Base-by-base conservation (phyloP, 805 yeast genomes). In the Kazachstania africana region DNA sequence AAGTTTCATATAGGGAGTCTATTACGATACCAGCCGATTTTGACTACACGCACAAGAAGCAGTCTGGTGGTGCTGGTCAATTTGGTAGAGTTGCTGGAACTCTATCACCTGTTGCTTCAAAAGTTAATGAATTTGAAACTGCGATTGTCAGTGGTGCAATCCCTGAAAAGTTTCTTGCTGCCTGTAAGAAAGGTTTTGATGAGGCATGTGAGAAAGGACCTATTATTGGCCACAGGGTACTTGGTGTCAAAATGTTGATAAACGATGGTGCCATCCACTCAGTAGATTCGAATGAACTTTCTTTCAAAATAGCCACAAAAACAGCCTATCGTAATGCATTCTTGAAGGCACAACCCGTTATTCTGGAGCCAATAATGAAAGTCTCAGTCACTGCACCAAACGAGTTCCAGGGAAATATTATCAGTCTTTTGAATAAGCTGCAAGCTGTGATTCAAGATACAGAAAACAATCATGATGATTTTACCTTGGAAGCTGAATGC, bases 11-110 rank as follows among this genome's bases (percentile, higher is more conserved):
- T 65, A 77, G 99, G 61, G 99, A 91, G 63, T 79, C 97, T 25
- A 75, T 88, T 43, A 64, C 80, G 23, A 55, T 69, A 2, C 64
- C 81, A 26, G 69, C 88, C 19, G 66, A 74, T 10, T 88, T 91
- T 52, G 97, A 91, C 57, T 84, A 78, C 63, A 79, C 95, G 18
- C 97, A 88, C 68, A 91, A 91, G 72, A 88, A 85, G 57, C 99
- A 91, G 66, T 72, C 88, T 53, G 99, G 99, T 60, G 99, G 99
- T 72, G 94, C 97, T 43, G 99, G 99, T 63, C 99, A 91, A 68
- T 91, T 76, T 55, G 98, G 95, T 60, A 78, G 87, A 65, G 95
- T 88, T 51, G 79, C 85, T 59, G 97, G 99, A 55, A 70, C 66
- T 35, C 57, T 87, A 62, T 60, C 66, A 5, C 75, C 85, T 33